Evolutionary conservation across 1,139 yeast species (phyloP).

Genomic region (Yamadazyma atmosphaerica): DNA sequence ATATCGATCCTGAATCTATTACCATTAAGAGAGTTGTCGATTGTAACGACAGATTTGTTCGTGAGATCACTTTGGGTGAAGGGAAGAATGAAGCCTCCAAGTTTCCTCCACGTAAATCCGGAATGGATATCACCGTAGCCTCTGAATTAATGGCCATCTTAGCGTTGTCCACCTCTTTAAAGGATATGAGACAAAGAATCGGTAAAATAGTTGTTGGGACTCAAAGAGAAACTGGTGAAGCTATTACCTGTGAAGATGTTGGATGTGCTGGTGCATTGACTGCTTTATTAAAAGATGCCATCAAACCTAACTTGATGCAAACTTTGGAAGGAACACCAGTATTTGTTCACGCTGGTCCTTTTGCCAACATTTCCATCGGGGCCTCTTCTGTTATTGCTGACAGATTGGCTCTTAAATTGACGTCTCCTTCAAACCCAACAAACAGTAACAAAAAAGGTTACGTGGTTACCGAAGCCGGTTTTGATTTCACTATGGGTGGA

Average conservation of each 20-base stretch:
- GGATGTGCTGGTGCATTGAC: conserved; percentile 83
- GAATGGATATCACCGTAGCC: conserved; percentile 83
- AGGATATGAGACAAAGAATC: conserved; percentile 68
- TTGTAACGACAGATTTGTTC: conserved; percentile 73
- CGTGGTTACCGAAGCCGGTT: conserved; percentile 84
- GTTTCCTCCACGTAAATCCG: conserved; percentile 68
- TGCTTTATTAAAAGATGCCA: conserved; percentile 76
- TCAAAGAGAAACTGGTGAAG: conserved; percentile 54
- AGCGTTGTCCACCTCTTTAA: conserved; percentile 66
- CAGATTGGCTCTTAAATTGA: conserved; percentile 65
- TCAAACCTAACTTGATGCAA: conserved; percentile 83
- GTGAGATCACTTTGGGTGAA: conserved; percentile 74
- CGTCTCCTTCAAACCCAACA: conserved; percentile 48
- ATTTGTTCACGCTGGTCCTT: conserved; percentile 84
- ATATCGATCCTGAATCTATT: conserved; percentile 72
- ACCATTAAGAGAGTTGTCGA: conserved; percentile 80
- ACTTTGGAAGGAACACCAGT: conserved; percentile 85
- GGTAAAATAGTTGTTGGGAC: conserved; percentile 74
- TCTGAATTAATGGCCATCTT: conserved; percentile 81
- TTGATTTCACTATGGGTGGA: conserved; percentile 88
- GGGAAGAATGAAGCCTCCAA: conserved; percentile 70
- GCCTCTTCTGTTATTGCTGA: conserved; percentile 83
- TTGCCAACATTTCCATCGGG: conserved; percentile 83
- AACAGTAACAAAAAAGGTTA: conserved; percentile 53
- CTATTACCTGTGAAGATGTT: conserved; percentile 76